Conservation (phyloP, 2,329 filamentous ascomycete genomes). For the Alternaria consortialis region DNA sequence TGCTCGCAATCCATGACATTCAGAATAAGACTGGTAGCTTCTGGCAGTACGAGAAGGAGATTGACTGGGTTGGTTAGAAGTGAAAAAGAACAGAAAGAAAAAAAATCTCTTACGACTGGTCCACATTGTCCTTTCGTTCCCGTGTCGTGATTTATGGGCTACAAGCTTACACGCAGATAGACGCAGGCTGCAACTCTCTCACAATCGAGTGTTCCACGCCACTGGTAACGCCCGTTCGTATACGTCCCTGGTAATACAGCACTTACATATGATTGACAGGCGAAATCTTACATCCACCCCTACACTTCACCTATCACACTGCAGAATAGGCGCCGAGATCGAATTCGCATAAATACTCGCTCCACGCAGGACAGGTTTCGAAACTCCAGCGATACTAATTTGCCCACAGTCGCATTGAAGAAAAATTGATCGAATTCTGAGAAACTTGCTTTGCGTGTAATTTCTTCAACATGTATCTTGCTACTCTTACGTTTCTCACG, state of each 20-base stretch:
- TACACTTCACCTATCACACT: background rate
- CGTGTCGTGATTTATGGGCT: background rate
- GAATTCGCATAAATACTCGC: background rate
- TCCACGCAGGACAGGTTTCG: background rate
- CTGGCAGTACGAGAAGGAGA: conserved; percentile 51
- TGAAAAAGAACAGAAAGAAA: background rate
- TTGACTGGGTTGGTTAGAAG: conserved; percentile 52
- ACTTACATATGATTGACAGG: background rate
- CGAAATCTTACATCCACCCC: background rate
- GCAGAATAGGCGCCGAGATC: background rate
- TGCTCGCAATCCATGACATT: conserved; percentile 55
- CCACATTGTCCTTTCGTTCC: background rate
- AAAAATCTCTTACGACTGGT: too few species aligned
- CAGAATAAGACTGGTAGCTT: conserved; percentile 49
- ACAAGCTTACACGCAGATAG: background rate
- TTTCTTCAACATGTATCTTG: background rate
- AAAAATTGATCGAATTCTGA: background rate
- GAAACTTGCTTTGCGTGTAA: background rate
- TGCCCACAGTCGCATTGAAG: background rate
- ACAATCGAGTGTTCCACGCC: background rate
- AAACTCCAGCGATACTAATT: background rate
- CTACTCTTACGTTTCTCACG: background rate
- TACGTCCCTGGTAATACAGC: background rate
- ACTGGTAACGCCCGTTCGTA: background rate
- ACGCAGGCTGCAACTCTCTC: background rate